Evolutionary conservation across 2,329 filamentous ascomycete genomes (phyloP).

Genomic region (Pseudogymnoascus sp.): DNA sequence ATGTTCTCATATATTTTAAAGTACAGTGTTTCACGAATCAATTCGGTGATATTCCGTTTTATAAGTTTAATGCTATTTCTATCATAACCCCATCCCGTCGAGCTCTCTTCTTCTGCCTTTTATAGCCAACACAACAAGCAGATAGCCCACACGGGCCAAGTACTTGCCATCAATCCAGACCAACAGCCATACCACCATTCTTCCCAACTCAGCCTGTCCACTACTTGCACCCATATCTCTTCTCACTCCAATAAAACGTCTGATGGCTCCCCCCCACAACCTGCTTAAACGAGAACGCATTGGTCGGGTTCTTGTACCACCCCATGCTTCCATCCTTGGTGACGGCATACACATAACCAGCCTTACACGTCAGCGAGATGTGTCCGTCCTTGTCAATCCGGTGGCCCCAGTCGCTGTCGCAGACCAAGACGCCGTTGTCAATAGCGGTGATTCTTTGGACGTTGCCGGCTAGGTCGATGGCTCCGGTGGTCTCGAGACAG

Average conservation of each 20-base stretch:
- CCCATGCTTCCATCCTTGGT: neutral
- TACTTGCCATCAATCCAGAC: neutral
- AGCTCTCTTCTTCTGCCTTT: neutral
- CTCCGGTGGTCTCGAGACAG: neutral
- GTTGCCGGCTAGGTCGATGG: neutral
- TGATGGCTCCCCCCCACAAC: neutral
- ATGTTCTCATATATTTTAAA: too few relatives aligned
- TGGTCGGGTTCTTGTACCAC: neutral
- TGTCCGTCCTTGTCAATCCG: neutral
- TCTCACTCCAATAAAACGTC: neutral
- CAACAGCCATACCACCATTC: neutral
- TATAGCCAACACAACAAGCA: neutral
- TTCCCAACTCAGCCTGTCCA: neutral
- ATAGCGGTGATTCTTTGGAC: neutral
- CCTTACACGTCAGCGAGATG: neutral
- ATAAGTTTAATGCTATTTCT: neutral
- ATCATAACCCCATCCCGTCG: neutral
- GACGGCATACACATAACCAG: neutral
- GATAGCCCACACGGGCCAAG: neutral
- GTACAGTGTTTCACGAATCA: too few relatives aligned
- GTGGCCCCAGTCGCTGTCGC: neutral
- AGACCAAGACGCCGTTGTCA: neutral
- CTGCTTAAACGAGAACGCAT: neutral
- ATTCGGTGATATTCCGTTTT: neutral
- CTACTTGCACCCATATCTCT: neutral